Evolutionary conservation across 2,329 filamentous ascomycete genomes (phyloP).

Genomic region (Cercospora sp.): DNA sequence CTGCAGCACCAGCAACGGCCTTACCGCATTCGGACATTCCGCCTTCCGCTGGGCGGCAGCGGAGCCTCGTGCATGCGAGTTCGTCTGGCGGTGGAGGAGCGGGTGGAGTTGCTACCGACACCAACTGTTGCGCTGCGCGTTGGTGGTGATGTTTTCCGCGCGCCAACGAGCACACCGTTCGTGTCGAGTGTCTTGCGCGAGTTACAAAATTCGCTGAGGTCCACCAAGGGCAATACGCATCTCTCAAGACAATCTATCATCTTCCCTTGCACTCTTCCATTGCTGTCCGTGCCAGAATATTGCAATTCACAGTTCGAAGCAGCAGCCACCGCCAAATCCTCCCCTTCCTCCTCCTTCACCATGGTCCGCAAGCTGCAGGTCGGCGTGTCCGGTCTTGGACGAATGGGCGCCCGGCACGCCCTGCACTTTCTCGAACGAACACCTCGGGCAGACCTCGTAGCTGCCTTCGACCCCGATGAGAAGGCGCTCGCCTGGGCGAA

Average conservation of each 20-base stretch:
- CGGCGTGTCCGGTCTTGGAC: conserved; percentile 51
- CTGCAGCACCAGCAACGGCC: background rate
- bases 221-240: background rate
- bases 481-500: conserved; percentile 53
- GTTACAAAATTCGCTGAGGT: background rate
- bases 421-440: conserved; percentile 50
- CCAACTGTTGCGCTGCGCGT: background rate
- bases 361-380: conserved; percentile 47
- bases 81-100: background rate
- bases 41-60: background rate
- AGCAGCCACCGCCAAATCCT: background rate
- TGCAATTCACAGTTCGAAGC: background rate
- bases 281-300: background rate
- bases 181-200: background rate
- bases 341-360: conserved; percentile 2
- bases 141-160: background rate
- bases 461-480: conserved; percentile 49
- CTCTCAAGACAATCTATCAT: background rate
- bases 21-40: background rate
- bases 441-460: conserved; percentile 50
- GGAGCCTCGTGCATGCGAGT: background rate
- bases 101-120: background rate
- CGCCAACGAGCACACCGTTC: background rate
- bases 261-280: background rate
- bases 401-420: conserved; percentile 54